Evolutionary conservation across 2,329 filamentous ascomycete species (phyloP).

Genomic region (Apiospora koreana): DNA sequence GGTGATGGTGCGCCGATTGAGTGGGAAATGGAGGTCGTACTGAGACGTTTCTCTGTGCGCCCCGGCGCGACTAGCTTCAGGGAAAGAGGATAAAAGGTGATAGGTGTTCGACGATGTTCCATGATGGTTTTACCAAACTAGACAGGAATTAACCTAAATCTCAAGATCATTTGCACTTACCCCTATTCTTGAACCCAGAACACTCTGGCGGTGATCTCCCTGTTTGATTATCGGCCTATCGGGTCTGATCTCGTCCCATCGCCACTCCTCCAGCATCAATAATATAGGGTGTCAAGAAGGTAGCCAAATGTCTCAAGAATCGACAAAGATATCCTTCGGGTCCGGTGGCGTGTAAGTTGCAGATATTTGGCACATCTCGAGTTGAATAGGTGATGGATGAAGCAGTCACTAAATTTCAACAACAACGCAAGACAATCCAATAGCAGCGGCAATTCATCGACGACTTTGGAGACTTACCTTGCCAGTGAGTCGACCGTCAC

Average conservation of each 20-base stretch:
- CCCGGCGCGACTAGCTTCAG: constrained; percentile 2
- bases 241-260: not conserved
- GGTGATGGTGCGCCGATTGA: not conserved
- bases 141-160: not conserved
- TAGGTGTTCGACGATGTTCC: not conserved
- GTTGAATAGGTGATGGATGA: not conserved
- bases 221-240: not conserved
- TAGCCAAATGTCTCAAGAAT: not conserved
- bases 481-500: constrained; percentile 10
- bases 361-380: not conserved
- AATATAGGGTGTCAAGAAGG: not conserved
- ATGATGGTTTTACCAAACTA: not conserved
- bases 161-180: not conserved
- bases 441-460: not conserved
- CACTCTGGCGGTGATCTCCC: not conserved
- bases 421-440: not conserved
- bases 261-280: not conserved
- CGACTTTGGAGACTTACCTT: constrained; percentile 9
- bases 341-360: constrained; percentile 3
- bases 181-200: not conserved
- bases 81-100: not conserved
- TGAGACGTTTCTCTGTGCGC: not conserved
- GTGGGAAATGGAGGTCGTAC: not conserved
- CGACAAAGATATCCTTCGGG: not conserved
- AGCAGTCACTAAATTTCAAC: constrained; percentile 1